A percentile compares a stretch with the other conserved stretches of the same genome.
phyloP scores from a whole-genome alignment of 78 protist species.

The Monosiga brevicollis region DNA sequence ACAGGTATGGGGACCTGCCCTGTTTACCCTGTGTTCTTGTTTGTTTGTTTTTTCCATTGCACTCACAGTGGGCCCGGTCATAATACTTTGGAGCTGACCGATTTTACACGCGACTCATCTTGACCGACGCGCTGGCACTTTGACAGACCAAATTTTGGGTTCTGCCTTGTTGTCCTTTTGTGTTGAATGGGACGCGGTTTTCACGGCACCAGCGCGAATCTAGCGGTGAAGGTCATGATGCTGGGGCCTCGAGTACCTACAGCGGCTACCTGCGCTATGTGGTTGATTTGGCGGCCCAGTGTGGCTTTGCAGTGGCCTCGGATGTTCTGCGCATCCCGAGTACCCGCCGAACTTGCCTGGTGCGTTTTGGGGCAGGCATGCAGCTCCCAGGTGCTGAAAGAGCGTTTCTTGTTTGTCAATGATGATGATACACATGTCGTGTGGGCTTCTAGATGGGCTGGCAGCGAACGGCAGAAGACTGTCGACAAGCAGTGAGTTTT shows the following conservation, averaged over 20 bases:
- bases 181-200: constrained; percentile 23
- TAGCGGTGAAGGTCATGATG: background rate
- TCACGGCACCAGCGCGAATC: constrained; percentile 15
- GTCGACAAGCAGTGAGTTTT: too few relatives aligned
- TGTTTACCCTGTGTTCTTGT: too few relatives aligned
- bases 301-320: constrained; percentile 29
- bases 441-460: too few relatives aligned
- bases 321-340: constrained; percentile 50
- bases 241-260: background rate
- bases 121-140: constrained; percentile 2
- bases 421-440: too few relatives aligned
- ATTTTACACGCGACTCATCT: too few relatives aligned
- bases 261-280: constrained; percentile 34
- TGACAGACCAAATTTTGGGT: constrained; percentile 3
- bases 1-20: constrained; percentile 3
- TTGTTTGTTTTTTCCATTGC: too few relatives aligned
- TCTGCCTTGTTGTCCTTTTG: constrained; percentile 60
- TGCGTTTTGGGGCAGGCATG: too few relatives aligned
- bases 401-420: too few relatives aligned
- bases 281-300: constrained; percentile 11
- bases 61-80: too few relatives aligned
- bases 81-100: too few relatives aligned
- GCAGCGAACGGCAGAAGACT: too few relatives aligned
- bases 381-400: too few relatives aligned
- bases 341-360: constrained; percentile 32